A percentile compares a stretch with the other conserved stretches of the same genome.
Conservation (phyloP, 75 land plant species). For the Cupressus sempervirens region DNA sequence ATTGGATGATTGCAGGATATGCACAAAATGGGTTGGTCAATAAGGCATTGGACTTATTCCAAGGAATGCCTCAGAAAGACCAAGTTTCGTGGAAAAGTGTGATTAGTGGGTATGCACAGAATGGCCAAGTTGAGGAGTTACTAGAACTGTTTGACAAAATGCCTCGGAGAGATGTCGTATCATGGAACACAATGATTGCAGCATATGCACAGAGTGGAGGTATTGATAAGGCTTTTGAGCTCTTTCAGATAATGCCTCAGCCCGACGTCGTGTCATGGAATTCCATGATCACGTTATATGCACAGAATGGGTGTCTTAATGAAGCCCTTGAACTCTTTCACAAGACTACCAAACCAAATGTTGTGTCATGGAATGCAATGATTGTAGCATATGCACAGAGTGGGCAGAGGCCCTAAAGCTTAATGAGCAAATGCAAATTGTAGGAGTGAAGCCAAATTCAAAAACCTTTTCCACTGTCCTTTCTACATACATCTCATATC, state of each 20-base stretch:
- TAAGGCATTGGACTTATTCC: constrained; percentile 26
- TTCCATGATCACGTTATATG: constrained; percentile 58
- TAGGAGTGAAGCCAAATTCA: constrained; percentile 28
- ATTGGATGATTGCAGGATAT: constrained; percentile 42
- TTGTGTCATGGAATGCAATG: constrained; percentile 74
- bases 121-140: constrained; percentile 35
- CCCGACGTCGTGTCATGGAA: constrained; percentile 54
- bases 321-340: constrained; percentile 39
- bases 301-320: constrained; percentile 27
- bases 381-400: constrained; percentile 45
- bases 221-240: constrained; percentile 44
- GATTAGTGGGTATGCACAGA: constrained; percentile 39
- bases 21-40: constrained; percentile 27
- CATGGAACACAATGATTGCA: constrained; percentile 81
- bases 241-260: constrained; percentile 55
- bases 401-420: constrained; percentile 57
- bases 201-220: constrained; percentile 65
- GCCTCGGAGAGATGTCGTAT: constrained; percentile 47
- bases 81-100: constrained; percentile 53
- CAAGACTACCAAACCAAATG: constrained; percentile 47
- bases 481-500: too few relatives aligned
- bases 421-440: constrained; percentile 47
- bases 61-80: constrained; percentile 35
- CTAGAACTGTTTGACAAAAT: constrained; percentile 40
- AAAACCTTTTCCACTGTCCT: constrained; percentile 43